Percentiles rank a stretch among this genome's conserved stretches.
phyloP scores from a whole-genome alignment of 2,329 filamentous ascomycete species.

The Zymoseptoria crescenta region DNA sequence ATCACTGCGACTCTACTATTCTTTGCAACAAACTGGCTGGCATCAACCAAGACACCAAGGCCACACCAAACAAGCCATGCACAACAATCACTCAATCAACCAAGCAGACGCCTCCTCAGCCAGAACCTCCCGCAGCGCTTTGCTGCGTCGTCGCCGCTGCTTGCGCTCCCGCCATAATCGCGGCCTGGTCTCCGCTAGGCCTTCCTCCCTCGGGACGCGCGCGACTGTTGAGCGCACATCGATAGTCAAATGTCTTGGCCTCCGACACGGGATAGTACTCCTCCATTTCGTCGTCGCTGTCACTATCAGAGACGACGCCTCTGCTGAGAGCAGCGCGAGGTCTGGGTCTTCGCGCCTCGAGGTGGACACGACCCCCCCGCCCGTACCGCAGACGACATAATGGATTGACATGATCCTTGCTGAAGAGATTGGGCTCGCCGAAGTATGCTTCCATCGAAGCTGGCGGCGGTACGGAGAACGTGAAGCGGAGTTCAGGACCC shows the following conservation, averaged over 20 bases:
- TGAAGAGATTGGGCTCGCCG: slow-evolving; percentile 11
- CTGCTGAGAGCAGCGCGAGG: slow-evolving; percentile 18
- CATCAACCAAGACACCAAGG: slow-evolving; percentile 4
- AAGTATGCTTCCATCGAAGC: slow-evolving; percentile 5
- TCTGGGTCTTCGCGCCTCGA: slow-evolving; percentile 51
- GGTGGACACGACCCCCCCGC: slow-evolving; percentile 74
- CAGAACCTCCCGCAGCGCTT: slow-evolving; percentile 3
- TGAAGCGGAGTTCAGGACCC: slow-evolving; percentile 21
- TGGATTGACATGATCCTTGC: slow-evolving; percentile 34
- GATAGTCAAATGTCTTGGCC: slow-evolving; percentile 62
- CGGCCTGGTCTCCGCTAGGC: slow-evolving; percentile 18
- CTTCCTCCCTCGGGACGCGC: slow-evolving; percentile 14
- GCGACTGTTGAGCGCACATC: slow-evolving; percentile 47
- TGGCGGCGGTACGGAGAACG: slow-evolving; percentile 10
- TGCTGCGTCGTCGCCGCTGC: slow-evolving; percentile 12
- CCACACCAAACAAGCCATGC: background rate
- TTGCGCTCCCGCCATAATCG: slow-evolving; percentile 13
- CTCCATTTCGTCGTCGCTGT: slow-evolving; percentile 63
- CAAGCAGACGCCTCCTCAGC: background rate
- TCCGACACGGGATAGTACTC: slow-evolving; percentile 24
- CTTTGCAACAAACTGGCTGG: slow-evolving; percentile 7
- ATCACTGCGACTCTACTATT: slow-evolving; percentile 20
- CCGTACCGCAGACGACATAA: slow-evolving; percentile 79
- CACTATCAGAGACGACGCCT: slow-evolving; percentile 63
- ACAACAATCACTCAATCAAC: slow-evolving; percentile 4